A percentile compares a stretch with the other conserved stretches of the same genome.
Conservation (phyloP, 805 yeast species). For the Torulaspora delbrueckii region DNA sequence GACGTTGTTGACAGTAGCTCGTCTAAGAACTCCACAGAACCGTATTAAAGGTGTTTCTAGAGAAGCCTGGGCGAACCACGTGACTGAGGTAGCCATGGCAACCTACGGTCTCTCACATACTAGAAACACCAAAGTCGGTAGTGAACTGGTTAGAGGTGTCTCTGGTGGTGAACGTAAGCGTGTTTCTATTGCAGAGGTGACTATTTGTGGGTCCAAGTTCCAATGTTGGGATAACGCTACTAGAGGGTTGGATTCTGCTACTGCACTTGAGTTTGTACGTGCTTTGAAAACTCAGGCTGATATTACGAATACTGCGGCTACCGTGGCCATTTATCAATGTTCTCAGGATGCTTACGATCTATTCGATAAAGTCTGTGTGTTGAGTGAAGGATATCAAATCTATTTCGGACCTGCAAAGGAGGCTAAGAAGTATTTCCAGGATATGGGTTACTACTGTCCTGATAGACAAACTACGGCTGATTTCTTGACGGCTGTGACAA, state of each 20-base stretch:
- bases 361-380: constrained; percentile 58
- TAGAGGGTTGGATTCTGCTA: constrained; percentile 79
- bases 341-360: constrained; percentile 59
- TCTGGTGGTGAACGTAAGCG: constrained; percentile 86
- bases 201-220: constrained; percentile 57
- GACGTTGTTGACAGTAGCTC: constrained; percentile 60
- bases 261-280: constrained; percentile 69
- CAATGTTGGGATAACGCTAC: constrained; percentile 81
- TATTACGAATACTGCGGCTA: constrained; percentile 49
- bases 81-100: constrained; percentile 50
- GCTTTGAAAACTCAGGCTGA: constrained; percentile 61
- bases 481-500: constrained; percentile 64
- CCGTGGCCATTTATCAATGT: constrained; percentile 68
- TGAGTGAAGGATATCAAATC: constrained; percentile 58
- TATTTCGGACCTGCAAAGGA: constrained; percentile 55
- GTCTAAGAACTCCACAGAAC: constrained; percentile 56
- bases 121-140: constrained; percentile 55
- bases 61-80: constrained; percentile 48
- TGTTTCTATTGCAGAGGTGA: constrained; percentile 76
- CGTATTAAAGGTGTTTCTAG: constrained; percentile 58
- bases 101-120: constrained; percentile 60
- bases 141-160: constrained; percentile 62
- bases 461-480: constrained; percentile 67
- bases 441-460: constrained; percentile 63
- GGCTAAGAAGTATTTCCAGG: constrained; percentile 54